Percentiles rank a stretch among this genome's conserved stretches.
These are phyloP conservation scores for Pseudogymnoascus destructans DNA, from an alignment of 2,329 filamentous ascomycete species.

Conservation along the genomic window DNA sequence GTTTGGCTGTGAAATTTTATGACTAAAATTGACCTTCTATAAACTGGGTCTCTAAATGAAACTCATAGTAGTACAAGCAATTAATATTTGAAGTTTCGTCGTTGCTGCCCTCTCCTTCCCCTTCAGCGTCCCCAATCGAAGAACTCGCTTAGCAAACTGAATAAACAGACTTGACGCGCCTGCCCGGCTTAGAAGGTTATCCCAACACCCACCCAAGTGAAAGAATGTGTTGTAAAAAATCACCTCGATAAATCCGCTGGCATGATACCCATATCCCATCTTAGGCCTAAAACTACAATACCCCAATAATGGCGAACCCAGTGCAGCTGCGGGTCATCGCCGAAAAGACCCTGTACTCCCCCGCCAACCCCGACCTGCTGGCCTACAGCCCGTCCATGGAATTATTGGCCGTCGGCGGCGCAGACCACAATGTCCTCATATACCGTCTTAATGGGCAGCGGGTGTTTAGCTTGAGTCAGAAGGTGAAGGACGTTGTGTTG, in stretches of 20 bases:
- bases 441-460: conserved; percentile 66
- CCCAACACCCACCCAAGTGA: neutral
- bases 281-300: neutral
- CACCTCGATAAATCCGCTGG: neutral
- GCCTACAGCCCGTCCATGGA: conserved; percentile 77
- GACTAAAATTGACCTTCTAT: neutral
- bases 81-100: neutral
- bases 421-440: conserved; percentile 56
- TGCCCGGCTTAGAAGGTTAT: conserved; percentile 1
- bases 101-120: neutral
- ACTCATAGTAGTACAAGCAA: neutral
- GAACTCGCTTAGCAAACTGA: conserved; percentile 8
- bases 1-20: neutral
- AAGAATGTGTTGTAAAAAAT: neutral
- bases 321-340: conserved; percentile 36
- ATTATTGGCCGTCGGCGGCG: conserved; percentile 60
- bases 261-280: neutral
- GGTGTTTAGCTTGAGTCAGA: conserved; percentile 39
- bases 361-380: conserved; percentile 44
- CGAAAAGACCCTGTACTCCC: conserved; percentile 43
- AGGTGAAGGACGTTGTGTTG: conserved; percentile 23
- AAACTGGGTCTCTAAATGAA: neutral
- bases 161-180: conserved; percentile 8
- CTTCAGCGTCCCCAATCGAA: neutral
- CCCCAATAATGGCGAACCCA: conserved; percentile 5